Base-by-base conservation (phyloP, 257 asterid species). In the Avicennia marina region DNA sequence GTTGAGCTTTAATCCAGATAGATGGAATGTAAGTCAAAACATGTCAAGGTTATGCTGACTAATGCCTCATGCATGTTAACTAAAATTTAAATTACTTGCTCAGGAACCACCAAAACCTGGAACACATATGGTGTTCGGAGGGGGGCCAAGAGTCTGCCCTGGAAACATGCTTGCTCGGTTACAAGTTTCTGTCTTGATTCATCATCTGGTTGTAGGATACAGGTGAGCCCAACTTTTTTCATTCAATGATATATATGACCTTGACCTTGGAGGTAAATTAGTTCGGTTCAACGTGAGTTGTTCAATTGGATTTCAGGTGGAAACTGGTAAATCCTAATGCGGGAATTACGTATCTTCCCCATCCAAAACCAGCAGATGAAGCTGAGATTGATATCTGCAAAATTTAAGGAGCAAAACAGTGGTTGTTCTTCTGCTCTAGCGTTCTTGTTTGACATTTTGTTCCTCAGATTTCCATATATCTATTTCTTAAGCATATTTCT, bases 121-220 rank as follows among this genome's bases (percentile, higher is more conserved):
- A 45, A 57, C 88, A 17, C 62, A 78, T 44, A n/a, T 78, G 32
- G 86, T 58, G 16, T 83, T 83, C 2, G 93, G 93, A 11, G 88
- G 78, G 17, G 93, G 93, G 13, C 8, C 84, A 39, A 75, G 93
- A 72, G 63, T 53, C 4, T 83, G 93, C 52, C 64, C 84, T 1
- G 88, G 93, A 46, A 83, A 80, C 52, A 80, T 83, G 93, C 78
- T 71, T 43, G 88, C 88, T 36, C 72, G 87, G 26, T 42, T 80
- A 18, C 85, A 83, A 49, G 60, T 80, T 8, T 32, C 75, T 34
- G 27, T 80, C 31, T 62, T 83, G 1, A 53, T 83, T 20, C 88
- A 80, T 68, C 85, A 78, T 52, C 54, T 83, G 47, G 85, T 70
- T 16, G 40, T 67, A 17, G 78, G 85, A 31, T 83, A 75, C 80